Evolutionary conservation across 495 filamentous ascomycete species (phyloP).

Genomic region (Mycothermus thermophilus): DNA sequence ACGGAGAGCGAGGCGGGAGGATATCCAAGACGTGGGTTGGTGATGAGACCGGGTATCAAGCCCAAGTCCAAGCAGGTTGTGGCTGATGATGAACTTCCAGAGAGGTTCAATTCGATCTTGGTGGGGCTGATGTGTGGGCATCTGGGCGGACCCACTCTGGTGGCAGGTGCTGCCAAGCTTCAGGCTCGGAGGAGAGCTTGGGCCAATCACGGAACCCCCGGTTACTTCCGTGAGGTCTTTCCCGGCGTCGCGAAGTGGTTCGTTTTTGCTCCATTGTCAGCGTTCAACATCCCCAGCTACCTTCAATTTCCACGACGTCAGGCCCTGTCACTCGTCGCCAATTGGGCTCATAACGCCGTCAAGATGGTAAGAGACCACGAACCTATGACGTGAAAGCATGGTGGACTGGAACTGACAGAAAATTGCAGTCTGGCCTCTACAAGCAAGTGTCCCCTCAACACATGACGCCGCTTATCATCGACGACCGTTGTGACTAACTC

Average conservation of each 20-base stretch:
- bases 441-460: constrained; percentile 50
- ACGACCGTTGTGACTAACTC: constrained; percentile 16
- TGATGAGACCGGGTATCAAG: too few relatives aligned
- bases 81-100: not conserved
- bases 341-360: constrained; percentile 13
- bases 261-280: constrained; percentile 14
- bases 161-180: constrained; percentile 7
- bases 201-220: constrained; percentile 24
- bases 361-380: constrained; percentile 24
- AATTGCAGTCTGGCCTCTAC: constrained; percentile 62
- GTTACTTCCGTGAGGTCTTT: constrained; percentile 21
- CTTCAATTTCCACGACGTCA: constrained; percentile 6
- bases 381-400: too few relatives aligned
- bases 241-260: constrained; percentile 9
- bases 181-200: constrained; percentile 17
- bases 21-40: not conserved
- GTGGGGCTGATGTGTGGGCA: not conserved
- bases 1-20: not conserved
- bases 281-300: constrained; percentile 4
- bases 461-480: constrained; percentile 2
- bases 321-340: constrained; percentile 9
- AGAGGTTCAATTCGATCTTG: not conserved
- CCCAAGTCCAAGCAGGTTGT: too few relatives aligned
- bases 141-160: not conserved
- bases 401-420: too few relatives aligned